Evolutionary conservation across 306 rosid species (phyloP).

Genomic region (Prunus salicina): DNA sequence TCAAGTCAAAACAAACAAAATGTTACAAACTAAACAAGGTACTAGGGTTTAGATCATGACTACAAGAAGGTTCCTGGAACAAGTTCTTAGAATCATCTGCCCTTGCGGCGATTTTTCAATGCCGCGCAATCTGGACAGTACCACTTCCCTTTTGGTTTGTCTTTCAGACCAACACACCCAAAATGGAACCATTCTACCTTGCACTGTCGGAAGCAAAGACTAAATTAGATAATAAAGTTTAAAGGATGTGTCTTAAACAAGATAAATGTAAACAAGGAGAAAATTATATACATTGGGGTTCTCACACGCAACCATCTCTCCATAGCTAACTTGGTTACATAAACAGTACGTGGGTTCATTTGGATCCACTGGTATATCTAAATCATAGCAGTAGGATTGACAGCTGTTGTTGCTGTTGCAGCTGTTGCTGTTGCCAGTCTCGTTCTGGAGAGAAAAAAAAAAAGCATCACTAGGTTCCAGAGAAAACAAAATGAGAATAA

Average conservation of each 20-base stretch:
- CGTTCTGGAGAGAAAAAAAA: conserved; percentile 33
- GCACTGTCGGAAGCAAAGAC: conserved; percentile 36
- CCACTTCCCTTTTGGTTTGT: conserved; percentile 63
- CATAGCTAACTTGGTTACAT: conserved; percentile 58
- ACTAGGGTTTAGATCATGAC: not conserved
- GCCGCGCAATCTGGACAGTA: conserved; percentile 45
- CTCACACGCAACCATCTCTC: conserved; percentile 70
- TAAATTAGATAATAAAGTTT: conserved; percentile 15
- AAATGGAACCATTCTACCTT: conserved; percentile 65
- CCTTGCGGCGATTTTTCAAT: conserved; percentile 41
- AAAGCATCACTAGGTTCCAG: not conserved
- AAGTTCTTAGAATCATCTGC: conserved; percentile 22
- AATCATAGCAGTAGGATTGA: conserved; percentile 44
- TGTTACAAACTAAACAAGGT: not conserved
- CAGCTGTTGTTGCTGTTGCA: conserved; percentile 26
- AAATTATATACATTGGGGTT: conserved; percentile 40
- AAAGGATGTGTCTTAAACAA: not conserved
- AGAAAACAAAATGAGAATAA: not conserved
- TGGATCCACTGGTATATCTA: conserved; percentile 56
- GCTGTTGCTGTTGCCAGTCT: conserved; percentile 29
- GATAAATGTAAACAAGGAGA: not conserved
- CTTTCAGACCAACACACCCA: conserved; percentile 59
- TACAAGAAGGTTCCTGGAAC: not conserved
- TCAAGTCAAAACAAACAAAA: not conserved
- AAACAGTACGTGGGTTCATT: conserved; percentile 62